These are phyloP conservation scores for Eurotiales sp. DNA, from an alignment of 2,329 filamentous ascomycete genomes.

Conservation along the genomic window DNA sequence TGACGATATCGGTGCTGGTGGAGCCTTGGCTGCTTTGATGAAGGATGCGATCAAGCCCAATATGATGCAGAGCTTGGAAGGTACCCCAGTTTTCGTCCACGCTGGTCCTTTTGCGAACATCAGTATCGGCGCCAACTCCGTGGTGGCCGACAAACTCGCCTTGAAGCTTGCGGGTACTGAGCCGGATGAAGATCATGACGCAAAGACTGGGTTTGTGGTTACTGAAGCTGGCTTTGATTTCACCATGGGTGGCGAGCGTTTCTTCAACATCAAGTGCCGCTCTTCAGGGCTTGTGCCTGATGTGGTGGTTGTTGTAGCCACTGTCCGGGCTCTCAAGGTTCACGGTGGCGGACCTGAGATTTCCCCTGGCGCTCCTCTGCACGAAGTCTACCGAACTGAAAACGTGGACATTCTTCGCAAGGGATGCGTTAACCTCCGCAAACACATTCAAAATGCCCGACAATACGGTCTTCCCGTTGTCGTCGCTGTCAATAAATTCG, in stretches of 20 bases:
- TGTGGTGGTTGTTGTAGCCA: slow-evolving; percentile 91
- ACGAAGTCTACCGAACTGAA: slow-evolving; percentile 85
- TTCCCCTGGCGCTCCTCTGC: slow-evolving; percentile 76
- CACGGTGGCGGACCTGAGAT: slow-evolving; percentile 96
- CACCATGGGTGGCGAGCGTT: slow-evolving; percentile 98
- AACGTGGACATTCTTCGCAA: slow-evolving; percentile 86
- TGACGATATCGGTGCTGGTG: slow-evolving; percentile 89
- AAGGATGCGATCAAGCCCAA: slow-evolving; percentile 99
- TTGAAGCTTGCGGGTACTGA: slow-evolving; percentile 95
- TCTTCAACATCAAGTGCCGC: slow-evolving; percentile 99
- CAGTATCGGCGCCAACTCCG: slow-evolving; percentile 92
- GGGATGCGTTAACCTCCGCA: slow-evolving; percentile 90
- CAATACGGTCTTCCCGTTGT: slow-evolving; percentile 89
- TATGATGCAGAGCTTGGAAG: slow-evolving; percentile 96
- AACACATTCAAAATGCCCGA: slow-evolving; percentile 89
- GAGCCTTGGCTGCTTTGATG: slow-evolving; percentile 91
- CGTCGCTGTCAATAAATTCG: slow-evolving; percentile 95
- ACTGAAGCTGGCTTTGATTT: slow-evolving; percentile 99
- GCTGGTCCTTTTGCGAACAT: slow-evolving; percentile 98
- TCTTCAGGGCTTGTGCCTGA: slow-evolving; percentile 90
- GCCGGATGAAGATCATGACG: slow-evolving; percentile 75
- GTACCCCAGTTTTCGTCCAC: slow-evolving; percentile 95
- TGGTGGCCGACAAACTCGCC: slow-evolving; percentile 90
- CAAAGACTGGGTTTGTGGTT: slow-evolving; percentile 87
- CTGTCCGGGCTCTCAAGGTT: slow-evolving; percentile 91